A percentile compares a stretch with the other conserved stretches of the same genome.
phyloP scores from a whole-genome alignment of 257 asterid species.

The Thymus quinquecostatus region DNA sequence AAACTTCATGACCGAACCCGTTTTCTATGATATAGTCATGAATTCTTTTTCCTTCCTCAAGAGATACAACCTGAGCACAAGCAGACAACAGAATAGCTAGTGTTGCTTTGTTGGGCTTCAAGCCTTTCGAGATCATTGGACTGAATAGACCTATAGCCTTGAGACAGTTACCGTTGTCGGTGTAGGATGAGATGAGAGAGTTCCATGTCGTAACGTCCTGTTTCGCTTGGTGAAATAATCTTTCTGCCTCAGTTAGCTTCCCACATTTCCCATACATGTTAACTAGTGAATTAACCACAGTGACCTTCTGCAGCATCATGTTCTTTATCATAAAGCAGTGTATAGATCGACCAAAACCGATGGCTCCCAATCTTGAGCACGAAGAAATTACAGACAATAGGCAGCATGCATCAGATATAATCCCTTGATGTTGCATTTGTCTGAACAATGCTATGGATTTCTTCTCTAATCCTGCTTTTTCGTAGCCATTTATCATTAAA shows the following conservation, averaged over 20 bases:
- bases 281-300: slow-evolving; percentile 68
- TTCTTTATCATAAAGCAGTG: slow-evolving; percentile 59
- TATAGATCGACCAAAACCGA: slow-evolving; percentile 52
- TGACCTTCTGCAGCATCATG: slow-evolving; percentile 41
- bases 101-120: slow-evolving; percentile 61
- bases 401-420: slow-evolving; percentile 46
- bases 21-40: slow-evolving; percentile 52
- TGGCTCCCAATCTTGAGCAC: slow-evolving; percentile 59
- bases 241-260: slow-evolving; percentile 44
- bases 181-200: slow-evolving; percentile 58
- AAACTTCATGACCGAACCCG: slow-evolving; percentile 41
- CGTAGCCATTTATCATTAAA: slow-evolving; percentile 56
- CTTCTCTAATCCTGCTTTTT: slow-evolving; percentile 58
- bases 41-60: slow-evolving; percentile 56
- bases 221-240: slow-evolving; percentile 41
- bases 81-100: slow-evolving; percentile 64
- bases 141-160: slow-evolving; percentile 62
- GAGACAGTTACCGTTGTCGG: slow-evolving; percentile 43
- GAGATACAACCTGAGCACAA: slow-evolving; percentile 57
- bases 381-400: slow-evolving; percentile 60
- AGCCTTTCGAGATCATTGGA: slow-evolving; percentile 51
- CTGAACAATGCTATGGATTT: slow-evolving; percentile 58
- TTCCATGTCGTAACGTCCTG: slow-evolving; percentile 66
- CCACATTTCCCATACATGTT: slow-evolving; percentile 69
- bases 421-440: slow-evolving; percentile 59